Conservation (phyloP, 2,329 filamentous ascomycete species). For the Alternaria sp. region DNA sequence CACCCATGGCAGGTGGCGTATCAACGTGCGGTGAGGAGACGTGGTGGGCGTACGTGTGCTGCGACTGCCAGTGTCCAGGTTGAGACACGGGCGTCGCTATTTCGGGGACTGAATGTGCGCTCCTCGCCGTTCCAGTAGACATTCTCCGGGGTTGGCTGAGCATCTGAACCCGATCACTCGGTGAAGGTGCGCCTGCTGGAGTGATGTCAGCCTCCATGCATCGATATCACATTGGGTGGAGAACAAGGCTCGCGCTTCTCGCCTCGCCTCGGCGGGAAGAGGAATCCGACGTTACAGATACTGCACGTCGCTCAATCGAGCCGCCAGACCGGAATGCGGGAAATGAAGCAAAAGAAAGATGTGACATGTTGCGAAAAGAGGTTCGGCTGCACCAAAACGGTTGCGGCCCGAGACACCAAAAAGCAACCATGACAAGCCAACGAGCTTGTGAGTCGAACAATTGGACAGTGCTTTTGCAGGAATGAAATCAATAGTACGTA, state of each 20-base stretch:
- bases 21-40: slow-evolving; percentile 47
- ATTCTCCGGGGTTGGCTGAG: slow-evolving; percentile 47
- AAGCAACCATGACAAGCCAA: slow-evolving; percentile 30
- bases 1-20: slow-evolving; percentile 34
- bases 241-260: slow-evolving; percentile 7
- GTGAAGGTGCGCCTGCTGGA: slow-evolving; percentile 43
- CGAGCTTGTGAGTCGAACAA: slow-evolving; percentile 26
- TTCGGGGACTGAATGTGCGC: slow-evolving; percentile 46
- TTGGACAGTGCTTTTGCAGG: slow-evolving; percentile 31
- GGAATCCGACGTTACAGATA: slow-evolving; percentile 24
- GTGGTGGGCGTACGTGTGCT: slow-evolving; percentile 42
- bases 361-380: slow-evolving; percentile 24
- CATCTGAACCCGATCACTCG: slow-evolving; percentile 49
- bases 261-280: slow-evolving; percentile 11
- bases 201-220: slow-evolving; percentile 26
- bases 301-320: slow-evolving; percentile 36
- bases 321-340: slow-evolving; percentile 15
- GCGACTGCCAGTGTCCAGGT: slow-evolving; percentile 45
- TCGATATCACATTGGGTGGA: slow-evolving; percentile 24
- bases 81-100: slow-evolving; percentile 46
- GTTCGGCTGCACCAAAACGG: slow-evolving; percentile 32
- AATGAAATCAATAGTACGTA: slow-evolving; percentile 37
- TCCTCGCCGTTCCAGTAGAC: slow-evolving; percentile 47
- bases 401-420: slow-evolving; percentile 33
- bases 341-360: slow-evolving; percentile 17